Base-by-base conservation (phyloP, 176 grass and related monocot genomes). In the Bothriochloa decipiens region DNA sequence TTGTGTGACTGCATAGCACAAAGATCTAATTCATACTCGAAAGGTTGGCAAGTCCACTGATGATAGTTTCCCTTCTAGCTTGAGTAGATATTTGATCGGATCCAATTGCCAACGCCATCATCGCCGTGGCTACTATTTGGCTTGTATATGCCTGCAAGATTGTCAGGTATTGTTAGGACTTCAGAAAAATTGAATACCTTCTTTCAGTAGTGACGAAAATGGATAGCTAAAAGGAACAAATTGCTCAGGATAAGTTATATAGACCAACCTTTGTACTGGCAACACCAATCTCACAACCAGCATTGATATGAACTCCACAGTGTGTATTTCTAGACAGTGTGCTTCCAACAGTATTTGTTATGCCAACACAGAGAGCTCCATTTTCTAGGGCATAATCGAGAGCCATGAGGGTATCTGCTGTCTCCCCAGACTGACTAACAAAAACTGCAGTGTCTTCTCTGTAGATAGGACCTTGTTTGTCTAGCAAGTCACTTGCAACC, bases 391-490 rank as follows among this genome's bases (percentile, higher is more conserved):
- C 93, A 91, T 98, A 98, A 37, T 98, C 92, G 45, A 98, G 92
- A 73, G 96, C 93, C 11, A 95, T 81, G 49, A 98, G 96, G 77
- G 96, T 98, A 81, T 98, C 96, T 46, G 96, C 96, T 49, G 96
- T 95, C 78, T 98, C 96, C 53, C 96, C 96, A 74, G 96, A 98
- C 68, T 98, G 96, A 76, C 96, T 98, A 46, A 98, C 96, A 86
- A 98, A 98, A 82, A 98, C 83, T 58, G 87, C 89, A 76, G 89
- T 95, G 83, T 91, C 93, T 81, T 95, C 96, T 80, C 91, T 90
- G 40, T 91, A 95, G 63, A 98, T 93, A 65, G 90, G 91, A 46
- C 91, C 96, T 85, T 90, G 88, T 84, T 93, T 91, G 83, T 98
- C 96, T 32, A 90, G 68, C 76, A 98, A 86, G 64, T 98, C 96